phyloP scores from a whole-genome alignment of 176 grass and related monocot genomes.

The Aegilops sharonensis region DNA sequence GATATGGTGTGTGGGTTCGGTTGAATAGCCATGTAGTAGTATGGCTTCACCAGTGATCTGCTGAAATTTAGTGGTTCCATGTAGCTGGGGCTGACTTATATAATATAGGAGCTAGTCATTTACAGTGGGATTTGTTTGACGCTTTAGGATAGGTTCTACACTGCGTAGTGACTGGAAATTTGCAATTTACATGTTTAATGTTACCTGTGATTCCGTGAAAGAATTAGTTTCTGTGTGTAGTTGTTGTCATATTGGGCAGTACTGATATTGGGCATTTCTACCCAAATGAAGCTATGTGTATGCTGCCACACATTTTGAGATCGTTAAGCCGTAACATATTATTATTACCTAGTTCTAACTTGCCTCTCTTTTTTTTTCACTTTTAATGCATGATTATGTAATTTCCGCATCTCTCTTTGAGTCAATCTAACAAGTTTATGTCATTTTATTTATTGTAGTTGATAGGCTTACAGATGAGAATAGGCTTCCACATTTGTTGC shows the following conservation, averaged over 20 bases:
- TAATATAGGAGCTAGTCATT: not conserved
- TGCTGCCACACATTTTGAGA: not conserved
- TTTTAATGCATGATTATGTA: not conserved
- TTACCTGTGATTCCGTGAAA: not conserved
- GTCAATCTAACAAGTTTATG: not conserved
- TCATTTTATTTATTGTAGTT: slow-evolving; percentile 37
- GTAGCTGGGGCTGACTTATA: not conserved
- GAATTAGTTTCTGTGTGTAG: not conserved
- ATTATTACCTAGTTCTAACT: not conserved
- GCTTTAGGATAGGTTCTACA: not conserved
- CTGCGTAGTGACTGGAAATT: not conserved
- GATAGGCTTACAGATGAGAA: slow-evolving; percentile 93
- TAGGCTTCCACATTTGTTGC: slow-evolving; percentile 81
- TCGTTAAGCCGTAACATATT: not conserved
- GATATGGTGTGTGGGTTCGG: not conserved
- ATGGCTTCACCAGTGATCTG: not conserved
- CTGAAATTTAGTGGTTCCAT: slow-evolving; percentile 5
- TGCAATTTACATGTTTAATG: not conserved
- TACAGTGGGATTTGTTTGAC: not conserved
- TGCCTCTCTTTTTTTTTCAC: not conserved
- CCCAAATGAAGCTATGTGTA: not conserved
- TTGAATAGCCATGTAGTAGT: not conserved
- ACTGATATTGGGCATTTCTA: not conserved
- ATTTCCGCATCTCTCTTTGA: not conserved
- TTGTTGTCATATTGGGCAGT: not conserved